A percentile compares a stretch with the other conserved stretches of the same genome.
phyloP scores from a whole-genome alignment of 345 rosid species.

The Physaria fendleri region DNA sequence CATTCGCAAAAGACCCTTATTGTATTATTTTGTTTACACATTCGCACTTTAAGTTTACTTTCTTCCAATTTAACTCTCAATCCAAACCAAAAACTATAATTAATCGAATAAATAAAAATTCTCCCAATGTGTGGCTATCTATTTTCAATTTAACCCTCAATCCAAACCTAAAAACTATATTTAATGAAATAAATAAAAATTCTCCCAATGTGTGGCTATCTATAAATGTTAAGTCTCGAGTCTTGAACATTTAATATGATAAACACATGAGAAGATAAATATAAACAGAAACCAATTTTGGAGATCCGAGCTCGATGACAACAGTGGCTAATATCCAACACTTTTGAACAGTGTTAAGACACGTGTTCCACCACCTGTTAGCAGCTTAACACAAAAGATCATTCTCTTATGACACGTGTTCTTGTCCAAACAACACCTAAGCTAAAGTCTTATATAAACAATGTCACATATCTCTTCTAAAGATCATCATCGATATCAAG shows the following conservation, averaged over 20 bases:
- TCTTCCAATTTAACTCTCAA: too few species aligned
- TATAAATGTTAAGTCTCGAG: too few species aligned
- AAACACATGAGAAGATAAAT: slow-evolving; percentile 10
- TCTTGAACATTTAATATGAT: slow-evolving; percentile 7
- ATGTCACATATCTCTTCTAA: not conserved
- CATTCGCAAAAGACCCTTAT: too few species aligned
- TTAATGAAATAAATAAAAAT: too few species aligned
- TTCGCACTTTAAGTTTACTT: too few species aligned
- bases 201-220: too few species aligned
- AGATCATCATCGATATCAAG: slow-evolving; percentile 13
- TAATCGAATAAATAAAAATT: too few species aligned
- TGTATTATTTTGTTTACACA: too few species aligned
- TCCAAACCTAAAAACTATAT: too few species aligned
- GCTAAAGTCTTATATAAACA: slow-evolving; percentile 13
- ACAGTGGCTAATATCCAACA: slow-evolving; percentile 26
- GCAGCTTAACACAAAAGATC: slow-evolving; percentile 17
- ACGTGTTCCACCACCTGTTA: slow-evolving; percentile 50
- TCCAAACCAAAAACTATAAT: too few species aligned
- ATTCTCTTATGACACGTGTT: slow-evolving; percentile 25
- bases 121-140: too few species aligned
- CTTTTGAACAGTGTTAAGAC: slow-evolving; percentile 20
- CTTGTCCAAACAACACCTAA: not conserved
- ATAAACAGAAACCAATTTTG: not conserved
- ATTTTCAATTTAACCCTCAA: too few species aligned
- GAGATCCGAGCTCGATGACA: slow-evolving; percentile 26